These are phyloP conservation scores for Coemansia sp. DNA, from an alignment of 192 early-diverging fungal genomes.

Conservation along the genomic window DNA sequence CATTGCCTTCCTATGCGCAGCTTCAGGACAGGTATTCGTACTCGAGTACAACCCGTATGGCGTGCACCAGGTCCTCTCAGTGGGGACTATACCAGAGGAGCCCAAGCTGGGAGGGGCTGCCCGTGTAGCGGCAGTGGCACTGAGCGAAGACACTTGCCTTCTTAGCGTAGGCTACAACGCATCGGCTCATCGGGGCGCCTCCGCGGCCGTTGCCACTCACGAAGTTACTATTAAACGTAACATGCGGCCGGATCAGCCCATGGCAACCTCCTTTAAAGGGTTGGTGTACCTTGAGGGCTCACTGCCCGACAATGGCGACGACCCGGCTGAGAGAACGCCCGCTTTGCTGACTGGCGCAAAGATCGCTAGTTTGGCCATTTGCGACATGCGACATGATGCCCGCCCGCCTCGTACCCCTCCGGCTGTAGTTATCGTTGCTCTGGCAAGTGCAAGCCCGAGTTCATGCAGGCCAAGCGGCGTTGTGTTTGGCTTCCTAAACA, in stretches of 20 bases:
- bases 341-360: background rate
- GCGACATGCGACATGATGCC: background rate
- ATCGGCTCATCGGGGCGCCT: background rate
- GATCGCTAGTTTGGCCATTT: constrained; percentile 16
- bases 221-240: constrained; percentile 6
- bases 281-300: constrained; percentile 1
- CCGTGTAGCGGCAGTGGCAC: constrained; percentile 8
- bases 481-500: constrained; percentile 17
- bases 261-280: background rate
- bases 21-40: constrained; percentile 22
- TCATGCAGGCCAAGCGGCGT: background rate
- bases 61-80: constrained; percentile 3
- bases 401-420: background rate
- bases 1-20: constrained; percentile 25
- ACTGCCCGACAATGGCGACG: background rate
- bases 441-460: constrained; percentile 11
- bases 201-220: constrained; percentile 14
- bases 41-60: constrained; percentile 38
- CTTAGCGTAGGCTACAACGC: constrained; percentile 30
- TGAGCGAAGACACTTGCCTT: constrained; percentile 6
- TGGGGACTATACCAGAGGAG: constrained; percentile 7
- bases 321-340: background rate
- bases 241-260: background rate
- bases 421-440: constrained; percentile 17
- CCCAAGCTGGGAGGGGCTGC: constrained; percentile 17